Percentiles rank a stretch among this genome's conserved stretches.
These are phyloP conservation scores for Stagonosporopsis cucurbitacearum DNA, from an alignment of 2,329 filamentous ascomycete species.

Conservation along the genomic window DNA sequence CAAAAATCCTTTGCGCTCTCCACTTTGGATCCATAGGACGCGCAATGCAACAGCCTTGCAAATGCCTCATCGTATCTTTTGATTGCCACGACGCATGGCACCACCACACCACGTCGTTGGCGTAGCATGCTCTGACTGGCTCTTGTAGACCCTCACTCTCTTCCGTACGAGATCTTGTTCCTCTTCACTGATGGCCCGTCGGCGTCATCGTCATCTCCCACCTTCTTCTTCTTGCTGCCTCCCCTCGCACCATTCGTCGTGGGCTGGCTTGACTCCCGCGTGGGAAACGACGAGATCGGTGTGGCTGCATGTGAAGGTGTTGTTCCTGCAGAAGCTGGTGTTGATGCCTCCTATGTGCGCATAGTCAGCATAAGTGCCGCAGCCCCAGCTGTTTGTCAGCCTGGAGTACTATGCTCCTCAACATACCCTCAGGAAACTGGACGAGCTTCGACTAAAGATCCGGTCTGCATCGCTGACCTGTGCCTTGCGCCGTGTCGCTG, in stretches of 20 bases:
- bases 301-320: conserved; percentile 57
- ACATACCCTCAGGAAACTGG: conserved; percentile 48
- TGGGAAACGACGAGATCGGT: conserved; percentile 55
- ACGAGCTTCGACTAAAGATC: conserved; percentile 65
- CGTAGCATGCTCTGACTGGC: conserved; percentile 3
- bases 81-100: conserved; percentile 12
- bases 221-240: conserved; percentile 55
- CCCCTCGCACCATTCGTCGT: conserved; percentile 46
- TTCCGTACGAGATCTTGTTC: conserved; percentile 58
- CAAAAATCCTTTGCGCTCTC: conserved; percentile 18
- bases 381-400: neutral
- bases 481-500: conserved; percentile 63
- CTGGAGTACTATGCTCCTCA: neutral
- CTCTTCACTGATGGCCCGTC: conserved; percentile 55
- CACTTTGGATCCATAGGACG: conserved; percentile 33
- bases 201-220: conserved; percentile 55
- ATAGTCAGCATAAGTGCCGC: conserved; percentile 21
- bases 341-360: conserved; percentile 46
- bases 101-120: neutral
- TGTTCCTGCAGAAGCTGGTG: conserved; percentile 47
- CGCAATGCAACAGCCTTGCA: conserved; percentile 27
- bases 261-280: conserved; percentile 54
- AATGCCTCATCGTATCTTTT: conserved; percentile 15
- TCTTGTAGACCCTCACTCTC: conserved; percentile 46
- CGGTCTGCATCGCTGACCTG: conserved; percentile 72